Evolutionary conservation across 1,284 basidiomycete genomes (phyloP).

Genomic region (Puccinia coronata): DNA sequence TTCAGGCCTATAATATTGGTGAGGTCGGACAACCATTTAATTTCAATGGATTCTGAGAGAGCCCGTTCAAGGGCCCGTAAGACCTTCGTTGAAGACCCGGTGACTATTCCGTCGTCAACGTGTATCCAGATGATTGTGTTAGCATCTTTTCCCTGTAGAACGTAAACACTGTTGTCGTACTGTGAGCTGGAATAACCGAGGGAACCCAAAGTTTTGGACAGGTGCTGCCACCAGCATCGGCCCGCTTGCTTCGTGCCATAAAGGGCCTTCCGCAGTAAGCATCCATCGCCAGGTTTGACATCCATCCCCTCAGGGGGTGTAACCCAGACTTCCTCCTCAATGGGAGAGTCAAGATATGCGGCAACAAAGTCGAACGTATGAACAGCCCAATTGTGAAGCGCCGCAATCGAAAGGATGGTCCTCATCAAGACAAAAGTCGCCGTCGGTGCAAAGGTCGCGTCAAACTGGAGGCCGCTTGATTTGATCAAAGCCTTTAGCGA

Average conservation of each 20-base stretch:
- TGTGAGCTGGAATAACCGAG: not conserved
- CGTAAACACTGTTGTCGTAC: not conserved
- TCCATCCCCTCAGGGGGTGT: not conserved
- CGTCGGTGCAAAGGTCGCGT: not conserved
- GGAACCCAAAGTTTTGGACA: not conserved
- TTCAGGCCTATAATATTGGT: not conserved
- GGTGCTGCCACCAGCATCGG: conserved; percentile 2
- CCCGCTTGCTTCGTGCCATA: not conserved
- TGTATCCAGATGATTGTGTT: not conserved
- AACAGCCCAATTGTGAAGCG: not conserved
- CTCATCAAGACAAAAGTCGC: not conserved
- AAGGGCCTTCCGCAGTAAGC: not conserved
- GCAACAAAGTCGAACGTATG: conserved; percentile 16
- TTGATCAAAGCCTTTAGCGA: not conserved
- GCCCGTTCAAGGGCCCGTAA: not conserved
- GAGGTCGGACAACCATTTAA: not conserved
- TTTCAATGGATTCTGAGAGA: not conserved
- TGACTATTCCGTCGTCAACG: not conserved
- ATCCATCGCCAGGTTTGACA: not conserved
- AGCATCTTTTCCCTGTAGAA: not conserved
- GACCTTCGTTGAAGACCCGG: not conserved
- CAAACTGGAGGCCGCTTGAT: not conserved
- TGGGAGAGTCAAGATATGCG: not conserved
- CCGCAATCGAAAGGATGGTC: not conserved
- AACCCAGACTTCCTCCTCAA: conserved; percentile 11